Evolutionary conservation across 495 filamentous ascomycete species (phyloP).

Genomic region (Neurospora sp.): DNA sequence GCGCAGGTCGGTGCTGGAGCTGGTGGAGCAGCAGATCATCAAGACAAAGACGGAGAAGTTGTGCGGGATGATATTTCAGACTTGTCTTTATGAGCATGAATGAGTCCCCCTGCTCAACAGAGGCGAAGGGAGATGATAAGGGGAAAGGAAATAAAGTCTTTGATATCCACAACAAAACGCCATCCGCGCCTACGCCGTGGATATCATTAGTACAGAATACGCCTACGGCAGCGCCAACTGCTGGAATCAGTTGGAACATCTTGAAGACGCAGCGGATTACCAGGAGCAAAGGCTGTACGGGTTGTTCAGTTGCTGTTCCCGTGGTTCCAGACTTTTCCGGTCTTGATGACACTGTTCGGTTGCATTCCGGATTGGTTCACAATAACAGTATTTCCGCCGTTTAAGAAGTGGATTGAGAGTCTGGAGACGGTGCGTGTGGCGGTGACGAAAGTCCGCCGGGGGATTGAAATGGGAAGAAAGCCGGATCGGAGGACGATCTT

Average conservation of each 20-base stretch:
- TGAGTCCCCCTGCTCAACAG: not conserved
- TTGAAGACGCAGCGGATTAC: conserved; percentile 9
- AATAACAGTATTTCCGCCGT: conserved; percentile 2
- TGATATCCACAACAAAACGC: conserved; percentile 20
- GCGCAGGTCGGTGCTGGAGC: conserved; percentile 19
- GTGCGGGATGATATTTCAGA: conserved; percentile 7
- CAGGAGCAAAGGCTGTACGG: conserved; percentile 11
- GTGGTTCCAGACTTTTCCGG: conserved; percentile 11
- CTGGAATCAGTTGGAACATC: conserved; percentile 8
- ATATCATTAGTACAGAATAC: conserved; percentile 38
- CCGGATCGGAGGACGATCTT: conserved; percentile 16
- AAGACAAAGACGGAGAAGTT: conserved; percentile 10
- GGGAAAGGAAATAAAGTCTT: conserved; percentile 3
- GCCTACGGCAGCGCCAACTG: conserved; percentile 20
- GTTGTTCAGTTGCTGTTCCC: conserved; percentile 9
- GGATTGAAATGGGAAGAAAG: conserved; percentile 4
- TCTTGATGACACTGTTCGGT: conserved; percentile 6
- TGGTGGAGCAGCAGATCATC: conserved; percentile 24
- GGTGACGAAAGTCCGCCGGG: conserved; percentile 7
- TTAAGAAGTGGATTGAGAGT: conserved; percentile 8
- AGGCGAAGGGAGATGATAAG: not conserved
- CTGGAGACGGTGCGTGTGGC: conserved; percentile 5
- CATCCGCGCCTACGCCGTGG: conserved; percentile 28
- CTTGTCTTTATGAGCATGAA: not conserved
- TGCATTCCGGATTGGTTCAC: conserved; percentile 11